These are phyloP conservation scores for Cladosporium sphaerospermum DNA, from an alignment of 2,329 filamentous ascomycete species.

Conservation along the genomic window DNA sequence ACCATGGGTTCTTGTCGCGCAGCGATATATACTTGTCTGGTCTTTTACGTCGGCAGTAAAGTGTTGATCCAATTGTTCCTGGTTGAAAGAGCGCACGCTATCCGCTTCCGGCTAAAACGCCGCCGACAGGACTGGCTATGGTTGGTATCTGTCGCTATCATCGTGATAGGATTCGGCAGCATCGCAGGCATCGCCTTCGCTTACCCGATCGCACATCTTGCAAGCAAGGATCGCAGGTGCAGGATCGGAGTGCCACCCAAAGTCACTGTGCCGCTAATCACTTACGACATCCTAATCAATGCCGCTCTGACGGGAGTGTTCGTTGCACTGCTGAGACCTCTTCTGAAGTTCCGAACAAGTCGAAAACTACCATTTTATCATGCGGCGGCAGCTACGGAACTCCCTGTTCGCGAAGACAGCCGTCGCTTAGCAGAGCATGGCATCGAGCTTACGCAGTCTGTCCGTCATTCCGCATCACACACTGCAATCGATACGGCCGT, in stretches of 20 bases:
- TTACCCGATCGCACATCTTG: slow-evolving; percentile 29
- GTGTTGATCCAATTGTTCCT: slow-evolving; percentile 36
- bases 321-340: slow-evolving; percentile 30
- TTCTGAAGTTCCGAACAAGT: slow-evolving; percentile 22
- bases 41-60: slow-evolving; percentile 34
- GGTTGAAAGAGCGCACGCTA: slow-evolving; percentile 35
- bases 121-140: slow-evolving; percentile 32
- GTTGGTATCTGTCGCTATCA: slow-evolving; percentile 24
- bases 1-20: slow-evolving; percentile 26
- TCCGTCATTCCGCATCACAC: background rate
- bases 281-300: slow-evolving; percentile 36
- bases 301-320: slow-evolving; percentile 35
- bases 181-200: slow-evolving; percentile 19
- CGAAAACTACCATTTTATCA: background rate
- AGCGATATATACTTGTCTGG: slow-evolving; percentile 33
- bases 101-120: slow-evolving; percentile 30
- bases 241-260: slow-evolving; percentile 35
- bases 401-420: background rate
- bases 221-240: slow-evolving; percentile 29
- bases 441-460: background rate
- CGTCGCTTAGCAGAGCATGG: background rate
- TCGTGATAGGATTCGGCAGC: slow-evolving; percentile 16
- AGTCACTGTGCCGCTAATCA: slow-evolving; percentile 32
- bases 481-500: slow-evolving; percentile 16
- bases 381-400: background rate